Evolutionary conservation across 2,329 filamentous ascomycete genomes (phyloP), one percentile per base, ranked within the genome.

Genomic region (Amphichorda felina): DNA sequence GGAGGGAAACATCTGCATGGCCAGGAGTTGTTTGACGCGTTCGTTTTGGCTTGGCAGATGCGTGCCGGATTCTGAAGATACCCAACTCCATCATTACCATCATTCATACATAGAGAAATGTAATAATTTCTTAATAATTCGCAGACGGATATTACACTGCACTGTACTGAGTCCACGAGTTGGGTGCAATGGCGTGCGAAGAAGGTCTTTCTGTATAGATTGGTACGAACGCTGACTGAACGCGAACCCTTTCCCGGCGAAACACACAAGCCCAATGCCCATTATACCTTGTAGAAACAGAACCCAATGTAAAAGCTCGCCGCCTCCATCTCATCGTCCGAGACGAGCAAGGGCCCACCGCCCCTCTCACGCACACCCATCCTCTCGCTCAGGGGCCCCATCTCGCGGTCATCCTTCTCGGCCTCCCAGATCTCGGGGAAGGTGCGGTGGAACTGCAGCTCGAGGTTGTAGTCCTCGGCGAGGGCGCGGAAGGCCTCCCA

Each of bases 401-500:
- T 60, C 22, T 83, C 75, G 1, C 70, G 68, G 50, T 95, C 85
- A 42, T 93, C 79, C 60, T 89, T 91, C 57, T 96, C 88, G 16
- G 86, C 73, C 42, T 86, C 77, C 85, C 89, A 96, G 21, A 98
- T 82, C 45, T 96, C 88, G 28, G 75, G 63, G 55, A 98, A 98
- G 0, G 81, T 74, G 57, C 89, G 89, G 50, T 93, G 83, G 52
- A 95, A 98, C 59, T 94, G 82, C 48, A 96, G 62, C 56, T 98
- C 91, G 6, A 98, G 74, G 48, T 95, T 95, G 67, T 89, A 98
- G 53, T 96, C 88, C 54, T 95, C 88, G 14, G 91, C 91, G 48
- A 96, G 66, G 18, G 86, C 88, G 60, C 91, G 84, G 64, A 98
- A 96, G 1, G 87, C 88, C 55, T 94, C 88, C 89, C 91, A 98